Evolutionary conservation across 2,329 filamentous ascomycete species (phyloP).

Genomic region (Clarireedia paspali): DNA sequence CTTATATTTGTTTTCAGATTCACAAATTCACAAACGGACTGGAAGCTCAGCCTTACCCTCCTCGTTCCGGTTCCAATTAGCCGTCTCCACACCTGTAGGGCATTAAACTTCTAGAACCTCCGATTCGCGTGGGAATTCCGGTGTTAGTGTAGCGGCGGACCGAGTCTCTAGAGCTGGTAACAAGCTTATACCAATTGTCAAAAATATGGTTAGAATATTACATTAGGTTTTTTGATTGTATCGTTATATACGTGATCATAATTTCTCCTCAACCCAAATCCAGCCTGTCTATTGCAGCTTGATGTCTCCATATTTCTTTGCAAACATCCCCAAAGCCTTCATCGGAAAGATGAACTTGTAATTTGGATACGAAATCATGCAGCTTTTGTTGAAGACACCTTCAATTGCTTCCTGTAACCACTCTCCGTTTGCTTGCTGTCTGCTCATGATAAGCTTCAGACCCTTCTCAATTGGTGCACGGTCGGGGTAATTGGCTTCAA

Average conservation of each 20-base stretch:
- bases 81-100: too few relatives aligned
- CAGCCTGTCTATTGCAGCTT: constrained; percentile 5
- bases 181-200: too few relatives aligned
- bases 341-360: constrained; percentile 97
- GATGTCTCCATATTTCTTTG: constrained; percentile 25
- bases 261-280: background rate
- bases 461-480: constrained; percentile 64
- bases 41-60: too few relatives aligned
- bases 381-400: constrained; percentile 97
- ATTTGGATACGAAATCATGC: constrained; percentile 99
- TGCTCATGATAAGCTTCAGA: constrained; percentile 71
- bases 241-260: background rate
- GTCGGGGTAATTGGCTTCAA: constrained; percentile 78
- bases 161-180: too few relatives aligned
- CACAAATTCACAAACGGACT: too few relatives aligned
- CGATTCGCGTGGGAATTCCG: too few relatives aligned
- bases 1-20: too few relatives aligned
- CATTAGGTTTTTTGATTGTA: background rate
- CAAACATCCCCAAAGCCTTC: constrained; percentile 81
- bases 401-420: constrained; percentile 96
- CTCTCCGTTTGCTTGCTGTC: constrained; percentile 83
- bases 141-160: too few relatives aligned
- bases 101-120: too few relatives aligned
- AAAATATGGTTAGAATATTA: background rate
- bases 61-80: too few relatives aligned